Percentiles rank a stretch among this genome's conserved stretches.
These are phyloP conservation scores for Leccinum arenicola DNA, from an alignment of 768 basidiomycete genomes.

Conservation along the genomic window DNA sequence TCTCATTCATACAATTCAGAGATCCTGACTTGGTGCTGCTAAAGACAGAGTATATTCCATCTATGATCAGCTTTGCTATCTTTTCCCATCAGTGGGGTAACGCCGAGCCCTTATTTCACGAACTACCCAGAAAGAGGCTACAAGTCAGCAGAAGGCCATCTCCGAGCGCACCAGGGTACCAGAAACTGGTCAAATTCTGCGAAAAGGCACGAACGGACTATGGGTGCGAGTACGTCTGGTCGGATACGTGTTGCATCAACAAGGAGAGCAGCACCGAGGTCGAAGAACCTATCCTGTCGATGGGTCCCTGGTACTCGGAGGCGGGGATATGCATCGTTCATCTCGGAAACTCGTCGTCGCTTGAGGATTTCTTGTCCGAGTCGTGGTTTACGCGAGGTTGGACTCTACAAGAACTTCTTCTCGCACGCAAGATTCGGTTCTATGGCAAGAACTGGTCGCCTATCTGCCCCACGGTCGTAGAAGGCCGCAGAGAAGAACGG, in stretches of 20 bases:
- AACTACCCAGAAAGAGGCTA: conserved; percentile 14
- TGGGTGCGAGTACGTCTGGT: conserved; percentile 27
- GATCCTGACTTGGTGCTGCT: conserved; percentile 5
- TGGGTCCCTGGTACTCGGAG: conserved; percentile 24
- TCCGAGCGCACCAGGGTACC: conserved; percentile 22
- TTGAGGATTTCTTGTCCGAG: conserved; percentile 23
- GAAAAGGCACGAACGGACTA: conserved; percentile 25
- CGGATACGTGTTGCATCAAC: conserved; percentile 29
- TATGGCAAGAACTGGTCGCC: conserved; percentile 25
- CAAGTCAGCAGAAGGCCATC: conserved; percentile 13
- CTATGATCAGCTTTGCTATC: conserved; percentile 23
- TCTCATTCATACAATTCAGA: not conserved
- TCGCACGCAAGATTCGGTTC: conserved; percentile 22
- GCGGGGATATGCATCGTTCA: conserved; percentile 24
- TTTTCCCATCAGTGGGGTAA: conserved; percentile 30
- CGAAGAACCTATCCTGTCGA: conserved; percentile 26
- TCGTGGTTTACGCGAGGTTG: conserved; percentile 26
- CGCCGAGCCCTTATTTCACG: conserved; percentile 22
- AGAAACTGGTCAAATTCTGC: conserved; percentile 27
- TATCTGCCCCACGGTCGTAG: conserved; percentile 11
- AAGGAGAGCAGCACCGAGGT: conserved; percentile 27
- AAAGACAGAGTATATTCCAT: conserved; percentile 17
- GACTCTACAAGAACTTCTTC: conserved; percentile 24
- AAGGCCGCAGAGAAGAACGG: conserved; percentile 19
- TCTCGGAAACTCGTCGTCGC: conserved; percentile 16